Conservation (phyloP, 768 basidiomycete species). For the Aureoboletus auriporus region DNA sequence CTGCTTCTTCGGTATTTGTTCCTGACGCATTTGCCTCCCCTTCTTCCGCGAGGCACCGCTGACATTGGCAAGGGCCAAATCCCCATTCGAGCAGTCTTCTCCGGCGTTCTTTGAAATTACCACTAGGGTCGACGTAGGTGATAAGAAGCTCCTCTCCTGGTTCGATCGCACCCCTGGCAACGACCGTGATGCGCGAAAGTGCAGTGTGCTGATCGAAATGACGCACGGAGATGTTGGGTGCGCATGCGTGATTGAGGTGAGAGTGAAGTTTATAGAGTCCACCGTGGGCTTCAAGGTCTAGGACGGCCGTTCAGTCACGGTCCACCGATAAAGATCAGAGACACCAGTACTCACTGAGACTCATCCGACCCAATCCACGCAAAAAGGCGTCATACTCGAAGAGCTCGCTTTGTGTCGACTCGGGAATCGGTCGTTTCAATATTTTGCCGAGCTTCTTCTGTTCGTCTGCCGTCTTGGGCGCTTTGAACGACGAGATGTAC, state of each 20-base stretch:
- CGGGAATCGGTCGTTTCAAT: slow-evolving; percentile 45
- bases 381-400: slow-evolving; percentile 80
- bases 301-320: neutral
- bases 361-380: slow-evolving; percentile 70
- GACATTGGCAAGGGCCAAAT: slow-evolving; percentile 67
- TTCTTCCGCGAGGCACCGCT: slow-evolving; percentile 62
- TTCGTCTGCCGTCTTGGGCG: slow-evolving; percentile 45
- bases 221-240: slow-evolving; percentile 74
- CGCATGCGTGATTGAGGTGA: slow-evolving; percentile 83
- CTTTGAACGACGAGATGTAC: slow-evolving; percentile 58
- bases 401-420: slow-evolving; percentile 50
- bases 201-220: slow-evolving; percentile 68
- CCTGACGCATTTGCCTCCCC: slow-evolving; percentile 20
- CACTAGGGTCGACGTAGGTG: slow-evolving; percentile 70
- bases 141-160: slow-evolving; percentile 73
- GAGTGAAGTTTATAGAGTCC: slow-evolving; percentile 85
- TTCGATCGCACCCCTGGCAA: slow-evolving; percentile 62
- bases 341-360: slow-evolving; percentile 55
- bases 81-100: slow-evolving; percentile 66
- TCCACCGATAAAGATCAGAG: too few relatives aligned
- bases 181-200: slow-evolving; percentile 68
- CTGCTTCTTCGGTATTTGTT: slow-evolving; percentile 17
- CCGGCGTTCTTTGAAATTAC: slow-evolving; percentile 39
- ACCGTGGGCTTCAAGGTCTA: slow-evolving; percentile 82
- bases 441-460: slow-evolving; percentile 56